These are phyloP conservation scores for Exophiala calicioides DNA, from an alignment of 2,329 filamentous ascomycete species.

Conservation along the genomic window DNA sequence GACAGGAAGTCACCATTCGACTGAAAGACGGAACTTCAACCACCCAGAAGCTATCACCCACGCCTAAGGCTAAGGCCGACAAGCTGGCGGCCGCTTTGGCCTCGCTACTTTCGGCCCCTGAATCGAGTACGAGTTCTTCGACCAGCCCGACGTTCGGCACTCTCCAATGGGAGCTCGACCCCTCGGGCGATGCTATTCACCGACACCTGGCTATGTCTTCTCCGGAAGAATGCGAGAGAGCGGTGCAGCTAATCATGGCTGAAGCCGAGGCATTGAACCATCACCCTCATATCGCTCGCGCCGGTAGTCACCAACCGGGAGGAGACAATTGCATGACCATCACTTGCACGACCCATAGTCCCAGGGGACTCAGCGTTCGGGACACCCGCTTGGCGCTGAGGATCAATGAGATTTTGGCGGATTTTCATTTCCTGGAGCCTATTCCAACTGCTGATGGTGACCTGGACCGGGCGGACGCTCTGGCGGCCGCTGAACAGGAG, in stretches of 20 bases:
- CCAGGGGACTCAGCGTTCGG: slow-evolving; percentile 28
- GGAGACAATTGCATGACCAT: slow-evolving; percentile 22
- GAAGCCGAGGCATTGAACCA: slow-evolving; percentile 27
- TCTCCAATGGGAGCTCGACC: slow-evolving; percentile 26
- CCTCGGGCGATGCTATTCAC: slow-evolving; percentile 27
- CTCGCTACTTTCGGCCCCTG: slow-evolving; percentile 11
- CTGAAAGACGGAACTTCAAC: slow-evolving; percentile 11
- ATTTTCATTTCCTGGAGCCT: slow-evolving; percentile 2
- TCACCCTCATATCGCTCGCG: slow-evolving; percentile 28
- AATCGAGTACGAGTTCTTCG: background rate
- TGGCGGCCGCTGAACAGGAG: slow-evolving; percentile 6
- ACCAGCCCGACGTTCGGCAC: slow-evolving; percentile 5
- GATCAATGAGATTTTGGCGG: slow-evolving; percentile 21
- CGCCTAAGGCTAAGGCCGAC: slow-evolving; percentile 20
- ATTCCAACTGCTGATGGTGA: background rate
- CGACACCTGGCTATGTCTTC: slow-evolving; percentile 20
- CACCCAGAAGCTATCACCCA: slow-evolving; percentile 17
- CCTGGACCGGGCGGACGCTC: background rate
- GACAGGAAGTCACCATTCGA: slow-evolving; percentile 15
- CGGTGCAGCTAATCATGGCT: slow-evolving; percentile 17
- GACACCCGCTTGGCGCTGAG: slow-evolving; percentile 26
- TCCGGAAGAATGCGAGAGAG: slow-evolving; percentile 9
- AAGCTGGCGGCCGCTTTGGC: slow-evolving; percentile 15
- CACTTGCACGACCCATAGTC: slow-evolving; percentile 32
- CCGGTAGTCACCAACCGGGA: slow-evolving; percentile 4